Percentiles rank a stretch among this genome's conserved stretches.
Evolutionary conservation across 2,329 filamentous ascomycete species (phyloP).

Genomic region (Huntiella omanensis): DNA sequence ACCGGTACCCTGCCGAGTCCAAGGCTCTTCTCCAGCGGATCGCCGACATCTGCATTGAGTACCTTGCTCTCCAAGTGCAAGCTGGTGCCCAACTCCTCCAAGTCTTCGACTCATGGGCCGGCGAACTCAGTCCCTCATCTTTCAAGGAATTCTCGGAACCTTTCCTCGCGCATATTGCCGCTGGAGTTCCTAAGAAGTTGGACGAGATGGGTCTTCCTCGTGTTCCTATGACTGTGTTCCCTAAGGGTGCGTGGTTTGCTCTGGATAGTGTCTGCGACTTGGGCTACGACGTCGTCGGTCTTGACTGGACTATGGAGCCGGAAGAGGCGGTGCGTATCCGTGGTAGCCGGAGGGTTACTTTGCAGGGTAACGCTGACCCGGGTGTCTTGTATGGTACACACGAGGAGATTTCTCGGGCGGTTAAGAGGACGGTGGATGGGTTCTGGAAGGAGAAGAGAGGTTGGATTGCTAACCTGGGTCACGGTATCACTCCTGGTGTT

Average conservation of each 20-base stretch:
- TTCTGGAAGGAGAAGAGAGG: conserved; percentile 63
- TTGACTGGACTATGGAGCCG: conserved; percentile 90
- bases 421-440: conserved; percentile 71
- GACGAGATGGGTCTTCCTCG: conserved; percentile 54
- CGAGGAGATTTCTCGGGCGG: conserved; percentile 61
- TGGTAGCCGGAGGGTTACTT: conserved; percentile 50
- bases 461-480: conserved; percentile 94
- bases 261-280: conserved; percentile 72
- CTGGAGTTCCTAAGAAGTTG: conserved; percentile 57
- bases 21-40: conserved; percentile 80
- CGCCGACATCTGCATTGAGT: conserved; percentile 83
- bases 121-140: conserved; percentile 66
- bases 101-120: conserved; percentile 97
- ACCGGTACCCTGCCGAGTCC: conserved; percentile 63
- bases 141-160: conserved; percentile 78
- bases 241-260: conserved; percentile 93
- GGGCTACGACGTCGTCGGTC: conserved; percentile 80
- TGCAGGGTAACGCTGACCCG: conserved; percentile 93
- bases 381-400: conserved; percentile 76
- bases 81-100: conserved; percentile 91
- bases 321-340: conserved; percentile 66
- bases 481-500: conserved; percentile 93
- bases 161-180: conserved; percentile 67
- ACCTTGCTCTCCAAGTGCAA: conserved; percentile 77
- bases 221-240: conserved; percentile 95